Base-by-base conservation (phyloP, 257 asterid genomes). In the Forsythia viridissima region DNA sequence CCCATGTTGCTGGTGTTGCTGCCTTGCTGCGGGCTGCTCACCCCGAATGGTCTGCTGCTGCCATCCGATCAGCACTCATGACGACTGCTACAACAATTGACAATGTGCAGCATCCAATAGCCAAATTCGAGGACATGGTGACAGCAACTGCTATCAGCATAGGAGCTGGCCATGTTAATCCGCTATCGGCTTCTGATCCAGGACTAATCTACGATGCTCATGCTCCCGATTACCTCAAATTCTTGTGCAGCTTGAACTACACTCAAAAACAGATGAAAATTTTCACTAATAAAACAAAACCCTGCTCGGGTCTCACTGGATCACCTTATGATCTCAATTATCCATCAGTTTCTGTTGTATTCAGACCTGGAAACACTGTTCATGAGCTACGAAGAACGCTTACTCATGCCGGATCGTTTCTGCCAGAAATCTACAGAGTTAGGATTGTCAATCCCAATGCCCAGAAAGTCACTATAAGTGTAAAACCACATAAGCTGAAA, bases 181-280 rank as follows among this genome's bases (percentile, higher is more conserved):
- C 77, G 8, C 34, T 34, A 34, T 73, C 36, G 30, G 77, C 77
- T 36, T 13, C 20, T 36, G 68, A 73, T 73, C 77, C 77, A 18
- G 77, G 77, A n/a, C 46, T 73, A 48, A 36, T 73, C 18, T 73
- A 73, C 15, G 68, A 73, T n/a, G 67, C 46, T 48, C 46, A 7
- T 73, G 24, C 42, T 34, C 40, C 34, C 16, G 68, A 73, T 63
- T 73, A 73, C 44, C 3, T 73, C 34, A 51, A 73, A 3, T 59
- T 59, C 34, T 59, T 59, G 67, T 59, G 67, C 67, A 59, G 68
- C 69, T 73, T 73, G 67, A 73, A 73, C 69, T 73, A 73, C 13
- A 51, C 77, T 9, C 38, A 51, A 24, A 51, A 73, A 37, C 69
- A 73, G 34, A 51, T 73, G 77, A 73, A 73, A 16, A 8, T 73